Conservation (phyloP, 805 yeast species). For the Yarrowia yakushimensis region DNA sequence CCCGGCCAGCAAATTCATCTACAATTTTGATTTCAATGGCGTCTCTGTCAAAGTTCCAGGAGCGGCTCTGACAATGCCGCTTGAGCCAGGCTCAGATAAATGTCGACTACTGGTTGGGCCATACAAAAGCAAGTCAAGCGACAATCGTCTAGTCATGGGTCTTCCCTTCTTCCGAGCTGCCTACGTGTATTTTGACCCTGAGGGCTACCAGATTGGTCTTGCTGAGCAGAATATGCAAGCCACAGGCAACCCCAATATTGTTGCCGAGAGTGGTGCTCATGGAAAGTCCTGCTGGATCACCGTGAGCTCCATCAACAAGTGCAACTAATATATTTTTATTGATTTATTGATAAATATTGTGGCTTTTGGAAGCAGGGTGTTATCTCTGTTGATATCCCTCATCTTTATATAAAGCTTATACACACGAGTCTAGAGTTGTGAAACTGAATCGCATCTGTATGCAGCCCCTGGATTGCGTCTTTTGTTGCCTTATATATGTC, state of each 20-base stretch:
- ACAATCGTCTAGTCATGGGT: background rate
- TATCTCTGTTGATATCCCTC: background rate
- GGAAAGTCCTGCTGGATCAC: background rate
- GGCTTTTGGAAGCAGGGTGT: background rate
- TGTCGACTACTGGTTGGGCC: background rate
- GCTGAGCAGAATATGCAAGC: background rate
- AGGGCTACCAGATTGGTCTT: background rate
- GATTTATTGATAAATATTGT: too few species aligned
- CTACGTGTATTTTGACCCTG: slow-evolving; percentile 14
- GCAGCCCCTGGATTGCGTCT: background rate
- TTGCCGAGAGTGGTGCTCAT: background rate
- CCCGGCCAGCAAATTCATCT: background rate
- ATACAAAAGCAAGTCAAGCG: background rate
- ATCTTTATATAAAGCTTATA: background rate
- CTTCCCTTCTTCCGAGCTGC: slow-evolving; percentile 6
- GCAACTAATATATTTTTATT: background rate
- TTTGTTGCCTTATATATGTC: background rate
- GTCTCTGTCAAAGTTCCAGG: background rate
- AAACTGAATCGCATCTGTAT: background rate
- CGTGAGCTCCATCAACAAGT: background rate
- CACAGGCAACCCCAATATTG: background rate
- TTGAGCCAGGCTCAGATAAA: background rate
- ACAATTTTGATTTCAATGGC: background rate
- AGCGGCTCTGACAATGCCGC: background rate
- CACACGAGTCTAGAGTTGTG: background rate